phyloP scores from a whole-genome alignment of 495 filamentous ascomycete genomes.

The Elaphomyces granulatus region DNA sequence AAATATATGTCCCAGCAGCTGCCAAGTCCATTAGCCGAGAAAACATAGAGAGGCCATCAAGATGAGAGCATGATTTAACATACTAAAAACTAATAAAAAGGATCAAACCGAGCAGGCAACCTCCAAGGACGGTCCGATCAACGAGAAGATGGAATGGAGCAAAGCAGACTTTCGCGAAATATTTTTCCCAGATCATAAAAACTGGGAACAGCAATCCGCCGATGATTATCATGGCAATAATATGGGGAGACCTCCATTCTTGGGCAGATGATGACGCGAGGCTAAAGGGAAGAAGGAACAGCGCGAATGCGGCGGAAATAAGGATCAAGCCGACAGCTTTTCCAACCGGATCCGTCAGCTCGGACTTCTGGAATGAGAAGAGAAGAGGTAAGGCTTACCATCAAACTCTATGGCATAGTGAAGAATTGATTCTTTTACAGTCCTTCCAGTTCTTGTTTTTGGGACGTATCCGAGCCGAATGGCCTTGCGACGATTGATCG shows the following conservation, averaged over 20 bases:
- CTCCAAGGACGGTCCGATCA: conserved; percentile 47
- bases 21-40: neutral
- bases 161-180: conserved; percentile 36
- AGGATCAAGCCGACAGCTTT: conserved; percentile 36
- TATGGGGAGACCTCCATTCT: conserved; percentile 26
- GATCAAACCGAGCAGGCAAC: conserved; percentile 36
- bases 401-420: conserved; percentile 2
- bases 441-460: conserved; percentile 12
- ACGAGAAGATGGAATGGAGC: conserved; percentile 39
- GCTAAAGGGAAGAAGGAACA: conserved; percentile 44
- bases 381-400: neutral
- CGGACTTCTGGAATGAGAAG: neutral
- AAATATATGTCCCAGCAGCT: conserved; percentile 47
- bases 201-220: conserved; percentile 37
- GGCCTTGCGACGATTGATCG: conserved; percentile 12
- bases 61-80: conserved; percentile 29
- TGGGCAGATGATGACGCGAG: conserved; percentile 27
- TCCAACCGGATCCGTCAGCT: neutral
- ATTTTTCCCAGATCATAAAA: conserved; percentile 42
- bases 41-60: too few relatives aligned
- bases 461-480: conserved; percentile 22
- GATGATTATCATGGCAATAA: conserved; percentile 26
- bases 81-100: conserved; percentile 40
- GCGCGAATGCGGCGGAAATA: conserved; percentile 33
- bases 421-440: neutral